Evolutionary conservation across 768 basidiomycete genomes (phyloP).

Genomic region (Leccinum incarnatum): DNA sequence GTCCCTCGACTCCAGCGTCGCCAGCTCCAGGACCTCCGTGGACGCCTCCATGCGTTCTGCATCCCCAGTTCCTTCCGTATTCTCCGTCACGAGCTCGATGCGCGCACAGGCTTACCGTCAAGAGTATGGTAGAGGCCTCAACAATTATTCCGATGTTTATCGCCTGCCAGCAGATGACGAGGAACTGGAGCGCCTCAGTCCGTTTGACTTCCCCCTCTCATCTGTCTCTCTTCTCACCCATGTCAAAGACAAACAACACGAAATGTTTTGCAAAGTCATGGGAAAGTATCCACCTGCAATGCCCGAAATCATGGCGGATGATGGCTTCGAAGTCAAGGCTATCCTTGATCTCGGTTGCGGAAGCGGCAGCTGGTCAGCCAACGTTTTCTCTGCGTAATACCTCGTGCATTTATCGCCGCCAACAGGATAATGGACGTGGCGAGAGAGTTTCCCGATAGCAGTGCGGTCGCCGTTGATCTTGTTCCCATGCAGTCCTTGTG

Average conservation of each 20-base stretch:
- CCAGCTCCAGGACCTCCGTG: constrained; percentile 55
- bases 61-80: constrained; percentile 68
- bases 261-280: constrained; percentile 60
- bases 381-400: not conserved
- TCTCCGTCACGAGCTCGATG: constrained; percentile 64
- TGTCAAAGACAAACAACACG: constrained; percentile 60
- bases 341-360: constrained; percentile 78
- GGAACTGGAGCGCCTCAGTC: constrained; percentile 68
- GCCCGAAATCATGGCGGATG: constrained; percentile 55
- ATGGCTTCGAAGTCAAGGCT: constrained; percentile 57
- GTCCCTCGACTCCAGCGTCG: constrained; percentile 39
- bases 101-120: constrained; percentile 56
- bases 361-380: constrained; percentile 66
- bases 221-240: constrained; percentile 10
- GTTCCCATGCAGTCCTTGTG: constrained; percentile 76
- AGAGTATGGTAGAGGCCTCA: constrained; percentile 68
- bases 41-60: constrained; percentile 59
- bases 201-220: constrained; percentile 18
- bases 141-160: constrained; percentile 79
- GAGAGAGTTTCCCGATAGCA: constrained; percentile 66
- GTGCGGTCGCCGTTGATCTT: constrained; percentile 72
- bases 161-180: constrained; percentile 76
- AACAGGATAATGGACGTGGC: constrained; percentile 75
- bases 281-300: constrained; percentile 67
- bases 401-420: constrained; percentile 8